Evolutionary conservation across 2,329 filamentous ascomycete species (phyloP), one percentile per base, ranked within the genome.

Genomic region (Aspergillus udagawae): DNA sequence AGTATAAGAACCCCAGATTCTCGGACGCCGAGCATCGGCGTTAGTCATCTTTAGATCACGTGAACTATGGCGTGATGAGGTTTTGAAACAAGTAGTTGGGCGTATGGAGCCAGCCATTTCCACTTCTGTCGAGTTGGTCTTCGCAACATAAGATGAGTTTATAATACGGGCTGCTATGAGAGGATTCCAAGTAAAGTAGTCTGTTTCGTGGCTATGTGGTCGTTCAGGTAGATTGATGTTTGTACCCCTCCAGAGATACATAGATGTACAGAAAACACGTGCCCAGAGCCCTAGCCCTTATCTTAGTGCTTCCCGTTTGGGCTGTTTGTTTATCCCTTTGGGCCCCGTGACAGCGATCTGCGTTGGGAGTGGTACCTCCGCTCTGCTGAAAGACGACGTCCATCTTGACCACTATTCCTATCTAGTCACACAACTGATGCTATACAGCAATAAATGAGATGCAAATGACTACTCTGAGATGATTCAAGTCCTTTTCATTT

Each of bases 251-350:
- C 28, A 35, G 29, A 35, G 14, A 35, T 35, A 17, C 4, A 12
- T 14, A 35, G 32, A 51, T 51, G 28, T 12, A 56, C 53, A 29
- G 48, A 29, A 17, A 56, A 38, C 69, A 70, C 64, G 63, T 71
- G 66, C 23, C 23, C 2, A 10, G 3, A 60, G 54, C 62, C 58
- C 59, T 64, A 70, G 60, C 65, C 64, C 69, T 73, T 74, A 74
- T 73, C 71, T 54, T 20, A 50, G 52, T 60, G 63, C 48, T 66
- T 68, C 73, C 72, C 60, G 65, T 73, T 72, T 70, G 68, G 68
- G 69, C 63, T 71, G 69, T 73, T 74, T 75, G 72, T 73, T 75
- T 74, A 73, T 65, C 55, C 55, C 61, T 52, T 25, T 29, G 8
- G 41, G 7, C 55, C 63, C 64, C 65, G 63, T 67, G 60, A 67